phyloP scores from a whole-genome alignment of 805 yeast genomes.

The Metschnikowia bowlesiae region DNA sequence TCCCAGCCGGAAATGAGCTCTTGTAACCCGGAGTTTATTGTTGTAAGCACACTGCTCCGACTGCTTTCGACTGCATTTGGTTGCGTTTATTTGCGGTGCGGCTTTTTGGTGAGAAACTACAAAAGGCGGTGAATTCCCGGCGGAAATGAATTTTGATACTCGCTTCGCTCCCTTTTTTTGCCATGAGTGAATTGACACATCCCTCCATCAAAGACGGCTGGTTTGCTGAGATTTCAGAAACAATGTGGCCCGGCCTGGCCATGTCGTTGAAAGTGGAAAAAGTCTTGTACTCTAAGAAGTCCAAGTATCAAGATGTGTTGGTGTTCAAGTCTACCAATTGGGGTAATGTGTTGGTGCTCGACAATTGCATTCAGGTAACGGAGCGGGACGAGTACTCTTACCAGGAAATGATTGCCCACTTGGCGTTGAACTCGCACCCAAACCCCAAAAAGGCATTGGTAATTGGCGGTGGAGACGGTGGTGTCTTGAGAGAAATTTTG shows the following conservation, averaged over 20 bases:
- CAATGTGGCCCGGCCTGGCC: conserved; percentile 99
- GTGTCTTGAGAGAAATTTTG: conserved; percentile 91
- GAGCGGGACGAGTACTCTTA: conserved; percentile 97
- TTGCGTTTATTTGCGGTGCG: background rate
- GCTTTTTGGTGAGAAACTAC: background rate
- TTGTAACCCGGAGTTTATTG: no score
- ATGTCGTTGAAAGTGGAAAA: conserved; percentile 86
- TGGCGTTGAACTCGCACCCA: conserved; percentile 89
- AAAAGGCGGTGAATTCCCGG: background rate
- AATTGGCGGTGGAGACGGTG: conserved; percentile 99
- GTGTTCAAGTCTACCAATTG: conserved; percentile 90
- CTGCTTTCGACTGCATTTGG: background rate
- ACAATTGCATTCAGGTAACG: conserved; percentile 92
- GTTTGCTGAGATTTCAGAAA: conserved; percentile 92
- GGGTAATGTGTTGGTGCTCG: conserved; percentile 93
- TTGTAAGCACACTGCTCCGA: no score
- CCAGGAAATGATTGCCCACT: conserved; percentile 97
- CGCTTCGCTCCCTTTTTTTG: background rate
- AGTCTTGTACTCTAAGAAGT: conserved; percentile 77
- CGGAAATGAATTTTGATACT: no score
- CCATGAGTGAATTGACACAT: conserved; percentile 43
- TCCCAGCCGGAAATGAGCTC: no score
- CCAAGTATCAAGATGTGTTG: conserved; percentile 88
- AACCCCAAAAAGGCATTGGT: conserved; percentile 91
- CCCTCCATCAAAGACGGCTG: conserved; percentile 78